Conservation (phyloP, 192 early-diverging fungal genomes). For the Umbelopsis isabellina region DNA sequence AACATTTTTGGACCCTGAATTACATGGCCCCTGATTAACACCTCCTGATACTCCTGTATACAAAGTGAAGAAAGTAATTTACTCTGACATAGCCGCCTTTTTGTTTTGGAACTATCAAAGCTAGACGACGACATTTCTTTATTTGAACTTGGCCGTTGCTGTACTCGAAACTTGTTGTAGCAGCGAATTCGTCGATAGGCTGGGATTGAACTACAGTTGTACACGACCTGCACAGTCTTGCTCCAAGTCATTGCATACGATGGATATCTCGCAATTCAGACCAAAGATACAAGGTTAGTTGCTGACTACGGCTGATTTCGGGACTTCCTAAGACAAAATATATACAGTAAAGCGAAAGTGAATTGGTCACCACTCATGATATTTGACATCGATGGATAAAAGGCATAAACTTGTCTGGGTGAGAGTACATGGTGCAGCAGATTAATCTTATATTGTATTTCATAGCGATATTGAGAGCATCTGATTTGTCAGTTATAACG, state of each 20-base stretch:
- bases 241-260: not conserved
- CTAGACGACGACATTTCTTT: not conserved
- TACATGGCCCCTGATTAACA: not conserved
- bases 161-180: not conserved
- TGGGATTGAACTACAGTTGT: conserved; percentile 6
- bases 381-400: not conserved
- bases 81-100: not conserved
- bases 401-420: not conserved
- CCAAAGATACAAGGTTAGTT: conserved; percentile 10
- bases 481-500: conserved; percentile 44
- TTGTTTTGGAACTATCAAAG: not conserved
- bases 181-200: not conserved
- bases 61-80: conserved; percentile 4
- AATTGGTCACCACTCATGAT: too few species aligned
- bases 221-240: not conserved
- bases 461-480: conserved; percentile 17
- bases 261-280: conserved; percentile 13
- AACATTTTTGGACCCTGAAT: conserved; percentile 13
- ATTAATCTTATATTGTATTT: not conserved
- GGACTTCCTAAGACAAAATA: too few species aligned
- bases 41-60: not conserved
- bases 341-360: too few species aligned
- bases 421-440: not conserved
- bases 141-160: not conserved
- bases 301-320: too few species aligned